Base-by-base conservation (phyloP, 768 basidiomycete genomes). In the Agaricus subrufescens region DNA sequence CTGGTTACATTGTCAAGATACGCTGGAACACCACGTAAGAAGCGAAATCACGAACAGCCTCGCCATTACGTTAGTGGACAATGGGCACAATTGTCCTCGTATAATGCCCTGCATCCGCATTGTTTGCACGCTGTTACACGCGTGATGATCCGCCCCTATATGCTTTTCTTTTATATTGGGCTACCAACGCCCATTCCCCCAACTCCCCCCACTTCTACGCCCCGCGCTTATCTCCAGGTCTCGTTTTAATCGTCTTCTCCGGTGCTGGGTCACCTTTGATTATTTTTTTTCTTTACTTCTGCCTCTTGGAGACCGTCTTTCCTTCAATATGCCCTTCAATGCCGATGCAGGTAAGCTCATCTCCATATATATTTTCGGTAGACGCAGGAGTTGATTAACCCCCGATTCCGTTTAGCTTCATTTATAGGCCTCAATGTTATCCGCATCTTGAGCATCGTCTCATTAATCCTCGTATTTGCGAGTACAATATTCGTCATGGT, bases 381-480 rank as follows among this genome's bases (percentile, higher is more conserved):
- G 31, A 50, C n/a, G 11, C 23, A 23, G 31, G 25, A 14, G 31
- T 37, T 25, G 29, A 30, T 40, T 43, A 19, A 42, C 38, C 1
- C 49, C 12, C 31, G 1, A 23, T 25, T 9, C 4, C 15, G 43
- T 29, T 52, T 56, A 79, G 79, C 74, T 48, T 59, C 68, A 49
- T 93, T 93, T 71, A 77, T 89, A 65, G 84, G 82, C 61, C 83
- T 95, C 68, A 95, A 96, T 67, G 78, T 73, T 65, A 74, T 89
- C 65, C 87, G 94, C 56, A 67, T 75, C 44, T 66, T 97, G 59
- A 92, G 89, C 68, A 78, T 96, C 66, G 70, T 94, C 61, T 80
- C 84, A 15, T 80, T 96, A 55, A 71, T 92, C 27, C 83, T 95
- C 48, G 89, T 94, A 7, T 88, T 96, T 61, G 73, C 89, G 11